Base-by-base conservation (phyloP, 116 monocot genomes). In the Dioscorea cayenensis region DNA sequence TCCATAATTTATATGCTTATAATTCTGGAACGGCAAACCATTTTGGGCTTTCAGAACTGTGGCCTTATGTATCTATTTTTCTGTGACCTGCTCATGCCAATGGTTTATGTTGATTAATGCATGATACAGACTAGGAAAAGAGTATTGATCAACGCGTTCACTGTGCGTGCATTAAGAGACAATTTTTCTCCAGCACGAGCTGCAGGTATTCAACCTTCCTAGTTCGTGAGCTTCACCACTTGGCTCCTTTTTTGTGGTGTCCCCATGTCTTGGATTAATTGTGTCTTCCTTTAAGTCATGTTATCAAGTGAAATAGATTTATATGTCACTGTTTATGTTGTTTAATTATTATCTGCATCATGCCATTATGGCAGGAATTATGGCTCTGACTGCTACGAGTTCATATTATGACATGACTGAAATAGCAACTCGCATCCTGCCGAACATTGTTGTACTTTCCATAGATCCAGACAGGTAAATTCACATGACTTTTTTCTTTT, bases 61-160 rank as follows among this genome's bases (percentile, higher is more conserved):
- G 10, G 14, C 55, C n/a, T 16, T 71, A 43, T 43, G 12, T 75
- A 9, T 75, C 28, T 29, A 14, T 61, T 60, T 78, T 5, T 55
- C 14, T 5, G 19, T 14, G 16, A n/a, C 55, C 12, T 49, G 50
- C 18, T 51, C 69, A 7, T 52, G 49, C 52, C 19, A 79, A 79
- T 19, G 25, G 50, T 68, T 79, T 12, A 27, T 50, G 28, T 38
- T 71, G 60, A 9, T 60, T 38, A 36, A 60, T 85, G 68, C 29
- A 67, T 68, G 36, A 14, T 83, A 72, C 90, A 99, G 99, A 99
- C 90, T 76, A 90, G 99, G 86, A 99, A 91, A 81, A 94, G 99
- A 80, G 99, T 99, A 32, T 70, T 99, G 69, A 99, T 99, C 28
- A 99, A 99, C 85, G 99, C 99, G 72, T 99, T 99, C 68, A 94